Base-by-base conservation (phyloP, 257 asterid genomes). In the Coffea eugenioides region DNA sequence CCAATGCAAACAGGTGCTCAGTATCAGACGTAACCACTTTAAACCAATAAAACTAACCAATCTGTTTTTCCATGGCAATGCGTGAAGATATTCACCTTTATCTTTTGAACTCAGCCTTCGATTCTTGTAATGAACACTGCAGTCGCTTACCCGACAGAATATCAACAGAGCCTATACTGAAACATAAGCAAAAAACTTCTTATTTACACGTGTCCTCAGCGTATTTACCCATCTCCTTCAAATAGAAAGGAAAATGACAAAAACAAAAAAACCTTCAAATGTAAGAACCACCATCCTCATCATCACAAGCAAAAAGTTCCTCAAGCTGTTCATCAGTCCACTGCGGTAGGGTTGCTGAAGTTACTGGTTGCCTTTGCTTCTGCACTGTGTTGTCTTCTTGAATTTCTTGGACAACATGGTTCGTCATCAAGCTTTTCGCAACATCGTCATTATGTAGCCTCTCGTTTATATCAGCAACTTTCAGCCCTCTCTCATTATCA, bases 321-420 rank as follows among this genome's bases (percentile, higher is more conserved):
- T 85, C 87, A 59, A 95, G 91, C 80, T 91, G 98, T 78, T 92
- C 94, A 69, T 95, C 98, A 15, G 97, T 94, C 97, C 97, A 94
- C 67, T 85, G 74, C 36, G 91, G 92, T 75, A 88, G 83, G 72
- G 90, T 73, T 66, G 87, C 87, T 46, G 80, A 59, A 69, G 62
- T 31, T 70, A 27, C 64, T 80, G 86, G 86, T 65, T 80, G 95
- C 78, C 71, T 83, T 83, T 81, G 89, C 75, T 49, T 83, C 85
- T 80, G 84, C 68, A 49, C 86, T 78, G 71, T 83, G 70, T 69
- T 77, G 61, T 62, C 81, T 69, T 71, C 83, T 75, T 36, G 85
- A 77, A 69, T 71, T 76, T 85, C 86, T 80, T 75, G 88, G 71
- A 31, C 76, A 46, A n/a, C 41, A 66, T 59, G 66, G 75, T 76